Conservation (phyloP, 2,329 filamentous ascomycete species). For the Diaporthe sp. region DNA sequence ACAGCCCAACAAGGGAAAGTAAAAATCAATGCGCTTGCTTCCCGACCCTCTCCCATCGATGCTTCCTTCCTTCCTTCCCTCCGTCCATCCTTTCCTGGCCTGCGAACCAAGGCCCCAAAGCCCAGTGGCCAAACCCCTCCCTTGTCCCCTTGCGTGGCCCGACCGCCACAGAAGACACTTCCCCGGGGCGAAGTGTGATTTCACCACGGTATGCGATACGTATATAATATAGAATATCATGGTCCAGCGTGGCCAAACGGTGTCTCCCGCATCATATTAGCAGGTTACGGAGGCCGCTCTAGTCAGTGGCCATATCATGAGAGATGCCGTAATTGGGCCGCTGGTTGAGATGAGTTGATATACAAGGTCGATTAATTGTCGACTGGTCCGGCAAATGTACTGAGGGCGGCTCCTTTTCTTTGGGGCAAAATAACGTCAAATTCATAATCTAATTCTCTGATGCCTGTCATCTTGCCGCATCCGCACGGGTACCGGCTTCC, state of each 20-base stretch:
- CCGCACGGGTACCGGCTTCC: slow-evolving; percentile 47
- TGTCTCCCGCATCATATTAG: neutral
- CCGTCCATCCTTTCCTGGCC: neutral
- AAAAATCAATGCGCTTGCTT: slow-evolving; percentile 35
- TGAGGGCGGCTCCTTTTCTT: neutral
- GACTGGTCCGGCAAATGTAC: slow-evolving; percentile 20
- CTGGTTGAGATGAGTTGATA: slow-evolving; percentile 30
- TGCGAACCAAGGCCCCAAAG: neutral
- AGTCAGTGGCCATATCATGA: no score
- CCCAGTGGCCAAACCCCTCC: no score
- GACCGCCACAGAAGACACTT: neutral
- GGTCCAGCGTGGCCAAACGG: slow-evolving; percentile 8
- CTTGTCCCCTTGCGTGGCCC: neutral
- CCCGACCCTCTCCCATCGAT: neutral
- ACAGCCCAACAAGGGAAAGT: neutral
- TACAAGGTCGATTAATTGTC: slow-evolving; percentile 31
- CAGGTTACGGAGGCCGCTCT: neutral
- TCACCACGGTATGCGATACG: neutral
- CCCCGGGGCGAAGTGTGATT: neutral
- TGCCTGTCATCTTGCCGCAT: slow-evolving; percentile 35
- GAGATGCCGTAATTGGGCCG: neutral
- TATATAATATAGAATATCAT: slow-evolving; percentile 12
- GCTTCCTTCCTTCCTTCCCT: neutral
- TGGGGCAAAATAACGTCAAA: slow-evolving; percentile 21
- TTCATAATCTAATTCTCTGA: slow-evolving; percentile 30